A percentile compares a stretch with the other conserved stretches of the same genome.
These are phyloP conservation scores for Plasmopara viticola DNA, from an alignment of 352 stramenopile species.

Conservation along the genomic window DNA sequence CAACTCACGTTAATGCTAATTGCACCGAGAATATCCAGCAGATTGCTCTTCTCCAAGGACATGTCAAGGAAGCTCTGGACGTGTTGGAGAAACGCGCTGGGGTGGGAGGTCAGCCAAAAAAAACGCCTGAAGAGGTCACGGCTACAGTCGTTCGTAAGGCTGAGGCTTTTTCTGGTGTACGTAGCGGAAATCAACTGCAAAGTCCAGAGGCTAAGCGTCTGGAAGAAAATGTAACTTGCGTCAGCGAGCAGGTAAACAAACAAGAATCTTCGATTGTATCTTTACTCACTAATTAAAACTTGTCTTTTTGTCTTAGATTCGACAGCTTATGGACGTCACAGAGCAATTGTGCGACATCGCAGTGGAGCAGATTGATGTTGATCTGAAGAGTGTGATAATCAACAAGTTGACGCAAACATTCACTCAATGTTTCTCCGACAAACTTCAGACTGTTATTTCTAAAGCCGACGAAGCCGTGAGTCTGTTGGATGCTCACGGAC, in stretches of 20 bases:
- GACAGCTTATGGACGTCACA: conserved; percentile 46
- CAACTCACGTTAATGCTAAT: conserved; percentile 44
- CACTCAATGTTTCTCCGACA: conserved; percentile 74
- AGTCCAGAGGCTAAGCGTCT: conserved; percentile 44
- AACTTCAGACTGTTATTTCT: conserved; percentile 44
- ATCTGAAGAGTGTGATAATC: conserved; percentile 64
- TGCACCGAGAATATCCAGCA: conserved; percentile 56
- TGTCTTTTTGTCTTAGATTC: conserved; percentile 28
- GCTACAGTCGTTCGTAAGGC: conserved; percentile 42
- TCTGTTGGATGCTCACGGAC: conserved; percentile 25
- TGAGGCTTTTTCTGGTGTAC: conserved; percentile 23
- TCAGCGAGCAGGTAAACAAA: conserved; percentile 53
- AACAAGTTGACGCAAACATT: conserved; percentile 60
- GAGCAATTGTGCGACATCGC: conserved; percentile 70
- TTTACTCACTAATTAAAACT: conserved; percentile 5
- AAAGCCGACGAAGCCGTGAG: conserved; percentile 54
- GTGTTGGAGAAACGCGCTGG: conserved; percentile 56
- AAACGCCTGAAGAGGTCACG: conserved; percentile 33
- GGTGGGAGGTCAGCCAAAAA: conserved; percentile 7
- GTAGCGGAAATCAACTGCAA: conserved; percentile 32
- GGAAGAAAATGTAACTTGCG: conserved; percentile 58
- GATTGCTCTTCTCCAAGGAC: conserved; percentile 51
- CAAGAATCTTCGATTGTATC: neutral
- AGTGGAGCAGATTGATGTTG: conserved; percentile 68
- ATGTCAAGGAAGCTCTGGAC: conserved; percentile 61